Conservation (phyloP, 495 filamentous ascomycete genomes). For the Penicillium flavigenum region DNA sequence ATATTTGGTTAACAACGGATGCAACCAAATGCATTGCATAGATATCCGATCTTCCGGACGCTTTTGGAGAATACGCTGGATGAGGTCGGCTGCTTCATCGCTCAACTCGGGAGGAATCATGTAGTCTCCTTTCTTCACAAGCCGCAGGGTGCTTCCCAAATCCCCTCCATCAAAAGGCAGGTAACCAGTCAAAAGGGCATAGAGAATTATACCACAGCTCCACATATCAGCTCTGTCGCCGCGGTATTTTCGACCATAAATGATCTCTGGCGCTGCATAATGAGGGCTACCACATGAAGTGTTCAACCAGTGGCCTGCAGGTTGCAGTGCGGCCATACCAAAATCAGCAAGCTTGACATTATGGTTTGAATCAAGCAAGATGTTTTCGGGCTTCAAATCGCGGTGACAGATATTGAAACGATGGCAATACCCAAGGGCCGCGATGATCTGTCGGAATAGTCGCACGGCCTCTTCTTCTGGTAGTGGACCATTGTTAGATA, state of each 20-base stretch:
- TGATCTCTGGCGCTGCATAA: slow-evolving; percentile 91
- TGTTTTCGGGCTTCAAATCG: slow-evolving; percentile 97
- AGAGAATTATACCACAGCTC: slow-evolving; percentile 92
- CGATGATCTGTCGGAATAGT: slow-evolving; percentile 89
- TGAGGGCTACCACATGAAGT: slow-evolving; percentile 96
- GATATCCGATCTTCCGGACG: slow-evolving; percentile 74
- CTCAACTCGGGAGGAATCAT: slow-evolving; percentile 66
- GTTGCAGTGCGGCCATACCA: slow-evolving; percentile 94
- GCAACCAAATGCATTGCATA: slow-evolving; percentile 76
- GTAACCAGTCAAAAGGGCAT: slow-evolving; percentile 72
- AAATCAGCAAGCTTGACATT: slow-evolving; percentile 95
- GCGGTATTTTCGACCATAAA: slow-evolving; percentile 68
- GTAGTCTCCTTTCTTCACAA: slow-evolving; percentile 71
- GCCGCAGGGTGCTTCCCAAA: slow-evolving; percentile 55
- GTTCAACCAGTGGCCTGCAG: slow-evolving; percentile 67
- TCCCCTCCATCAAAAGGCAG: slow-evolving; percentile 79
- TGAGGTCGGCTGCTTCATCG: slow-evolving; percentile 72
- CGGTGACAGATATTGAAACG: slow-evolving; percentile 92
- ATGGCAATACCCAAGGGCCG: slow-evolving; percentile 89
- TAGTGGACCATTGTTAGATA: slow-evolving; percentile 65
- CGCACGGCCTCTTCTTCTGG: slow-evolving; percentile 75
- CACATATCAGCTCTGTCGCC: slow-evolving; percentile 87
- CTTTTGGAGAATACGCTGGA: slow-evolving; percentile 68
- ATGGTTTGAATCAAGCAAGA: slow-evolving; percentile 68
- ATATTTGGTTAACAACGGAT: slow-evolving; percentile 79